phyloP scores from a whole-genome alignment of 768 basidiomycete species.

The Tricholoma flavovirens region DNA sequence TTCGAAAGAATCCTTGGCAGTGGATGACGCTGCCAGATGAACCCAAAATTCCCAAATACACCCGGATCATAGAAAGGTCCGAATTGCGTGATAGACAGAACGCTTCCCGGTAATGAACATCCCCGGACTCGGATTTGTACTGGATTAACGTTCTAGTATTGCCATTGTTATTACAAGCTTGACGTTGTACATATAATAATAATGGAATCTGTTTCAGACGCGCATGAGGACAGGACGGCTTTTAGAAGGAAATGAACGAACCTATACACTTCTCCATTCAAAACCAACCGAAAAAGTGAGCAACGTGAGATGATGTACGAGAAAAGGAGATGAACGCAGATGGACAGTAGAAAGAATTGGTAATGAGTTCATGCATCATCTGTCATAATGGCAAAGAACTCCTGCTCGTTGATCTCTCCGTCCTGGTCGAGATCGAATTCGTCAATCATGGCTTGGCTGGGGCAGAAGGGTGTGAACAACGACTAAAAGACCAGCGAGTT shows the following conservation, averaged over 20 bases:
- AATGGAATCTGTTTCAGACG: neutral
- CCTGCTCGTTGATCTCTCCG: conserved; percentile 93
- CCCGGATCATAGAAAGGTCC: neutral
- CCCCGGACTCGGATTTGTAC: neutral
- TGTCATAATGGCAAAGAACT: conserved; percentile 96
- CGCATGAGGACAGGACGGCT: neutral
- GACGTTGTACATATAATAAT: neutral
- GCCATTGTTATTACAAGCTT: neutral
- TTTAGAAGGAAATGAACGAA: neutral
- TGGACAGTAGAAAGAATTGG: neutral
- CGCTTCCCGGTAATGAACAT: neutral
- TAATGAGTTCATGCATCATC: conserved; percentile 61
- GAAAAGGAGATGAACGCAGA: neutral
- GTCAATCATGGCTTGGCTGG: conserved; percentile 99
- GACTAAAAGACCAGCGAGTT: neutral
- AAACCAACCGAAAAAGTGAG: conserved; percentile 1
- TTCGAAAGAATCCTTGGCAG: neutral
- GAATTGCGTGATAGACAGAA: neutral
- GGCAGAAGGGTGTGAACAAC: conserved; percentile 1
- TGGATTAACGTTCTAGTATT: neutral
- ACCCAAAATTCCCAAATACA: neutral
- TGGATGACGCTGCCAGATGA: neutral
- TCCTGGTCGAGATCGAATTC: conserved; percentile 99
- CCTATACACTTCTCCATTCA: neutral
- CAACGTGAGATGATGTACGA: neutral